Evolutionary conservation across 2,329 filamentous ascomycete species (phyloP), one percentile per base, ranked within the genome.

Genomic region (Exserohilum rostratum): DNA sequence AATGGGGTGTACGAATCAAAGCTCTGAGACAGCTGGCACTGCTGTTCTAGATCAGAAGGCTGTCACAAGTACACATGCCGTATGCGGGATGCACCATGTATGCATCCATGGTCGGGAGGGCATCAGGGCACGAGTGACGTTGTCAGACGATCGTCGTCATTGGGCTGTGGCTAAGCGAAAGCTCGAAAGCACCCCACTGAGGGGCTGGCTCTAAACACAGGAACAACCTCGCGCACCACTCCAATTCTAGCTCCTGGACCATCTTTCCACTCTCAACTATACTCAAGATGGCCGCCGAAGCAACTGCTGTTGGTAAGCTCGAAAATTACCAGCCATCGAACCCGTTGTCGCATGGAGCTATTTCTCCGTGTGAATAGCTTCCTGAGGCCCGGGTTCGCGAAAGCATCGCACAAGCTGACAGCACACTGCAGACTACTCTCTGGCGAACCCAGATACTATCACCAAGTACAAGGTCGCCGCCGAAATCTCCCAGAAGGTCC

Each of bases 391-490:
- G 45, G 57, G 49, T 53, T 53, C 55, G 58, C 50, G 43, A 62
- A 57, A 45, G 47, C 55, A 65, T 62, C 58, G 62, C 53, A 54
- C 40, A 51, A 65, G 64, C 70, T 73, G 65, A 74, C 40, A 47
- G 10, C 45, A 49, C 37, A 47, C 50, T 27, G 63, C 62, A 96
- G 91, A 96, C 77, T 93, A 96, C 82, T 85, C 90, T 67, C 87
- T 97, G 78, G 90, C 87, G 78, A 95, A 96, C 83, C 91, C 90
- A 59, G 90, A 96, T 77, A 97, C 92, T 71, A 85, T 99, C 70
- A 98, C 95, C 80, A 99, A 98, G 85, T 98, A 98, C 86, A 98
- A 96, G 88, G 93, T 90, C 65, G 95, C 95, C 53, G 93, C 90
- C 61, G 85, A 90, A 76, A 98, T 99, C 79, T 95, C 93, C 46